These are phyloP conservation scores for Penicillium alfredii DNA, from an alignment of 495 filamentous ascomycete genomes.

Conservation along the genomic window DNA sequence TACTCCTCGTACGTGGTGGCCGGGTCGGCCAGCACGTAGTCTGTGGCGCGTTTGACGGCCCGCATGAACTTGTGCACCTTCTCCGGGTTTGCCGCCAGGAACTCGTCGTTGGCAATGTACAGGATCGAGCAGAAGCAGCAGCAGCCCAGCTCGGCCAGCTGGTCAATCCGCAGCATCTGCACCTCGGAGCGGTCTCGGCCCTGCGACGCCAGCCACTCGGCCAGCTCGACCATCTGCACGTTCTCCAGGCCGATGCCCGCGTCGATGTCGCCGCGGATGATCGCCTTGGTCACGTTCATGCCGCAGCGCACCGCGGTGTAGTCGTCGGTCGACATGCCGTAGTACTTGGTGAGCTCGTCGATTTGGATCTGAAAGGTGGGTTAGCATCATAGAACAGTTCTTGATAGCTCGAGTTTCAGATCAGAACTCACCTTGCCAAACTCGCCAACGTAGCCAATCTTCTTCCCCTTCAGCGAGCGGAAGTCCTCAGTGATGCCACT, in stretches of 20 bases:
- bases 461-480: constrained; percentile 57
- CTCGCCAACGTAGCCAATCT: constrained; percentile 66
- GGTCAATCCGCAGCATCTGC: constrained; percentile 68
- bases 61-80: constrained; percentile 55
- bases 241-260: constrained; percentile 69
- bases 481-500: constrained; percentile 62
- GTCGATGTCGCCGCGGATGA: constrained; percentile 59
- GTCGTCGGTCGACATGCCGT: constrained; percentile 61
- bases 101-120: constrained; percentile 63
- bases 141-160: constrained; percentile 65
- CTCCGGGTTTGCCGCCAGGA: constrained; percentile 54
- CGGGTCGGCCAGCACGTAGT: constrained; percentile 58
- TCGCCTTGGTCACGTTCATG: constrained; percentile 59
- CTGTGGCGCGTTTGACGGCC: constrained; percentile 59
- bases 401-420: too few relatives aligned
- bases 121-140: constrained; percentile 73
- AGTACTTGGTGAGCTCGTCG: constrained; percentile 66
- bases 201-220: constrained; percentile 59
- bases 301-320: constrained; percentile 64
- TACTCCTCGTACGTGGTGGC: constrained; percentile 55
- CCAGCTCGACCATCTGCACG: constrained; percentile 68
- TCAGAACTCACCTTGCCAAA: constrained; percentile 54
- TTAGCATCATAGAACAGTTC: too few relatives aligned
- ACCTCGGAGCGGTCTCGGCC: constrained; percentile 55
- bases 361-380: constrained; percentile 52